Conservation (phyloP, 169 alveolate species). For the Plasmodium yoelii region DNA sequence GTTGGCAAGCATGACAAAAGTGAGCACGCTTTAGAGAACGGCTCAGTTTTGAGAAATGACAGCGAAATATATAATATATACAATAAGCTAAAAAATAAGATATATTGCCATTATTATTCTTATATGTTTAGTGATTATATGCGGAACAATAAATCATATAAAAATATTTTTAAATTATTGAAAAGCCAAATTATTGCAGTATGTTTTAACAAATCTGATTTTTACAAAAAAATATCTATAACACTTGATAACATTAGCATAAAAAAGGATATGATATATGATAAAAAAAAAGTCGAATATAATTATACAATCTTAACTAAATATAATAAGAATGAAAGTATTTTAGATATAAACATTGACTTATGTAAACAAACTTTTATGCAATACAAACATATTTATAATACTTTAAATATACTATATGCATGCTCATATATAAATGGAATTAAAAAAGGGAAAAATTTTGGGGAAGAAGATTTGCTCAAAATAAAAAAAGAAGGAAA, state of each 20-base stretch:
- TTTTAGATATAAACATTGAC: slow-evolving; percentile 14
- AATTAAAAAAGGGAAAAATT: neutral
- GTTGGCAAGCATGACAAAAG: no score
- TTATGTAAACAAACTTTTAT: slow-evolving; percentile 41
- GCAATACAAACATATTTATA: slow-evolving; percentile 59
- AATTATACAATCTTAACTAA: slow-evolving; percentile 46
- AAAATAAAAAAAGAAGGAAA: neutral
- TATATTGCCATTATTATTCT: slow-evolving; percentile 34
- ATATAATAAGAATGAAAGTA: slow-evolving; percentile 21
- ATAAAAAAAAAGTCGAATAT: slow-evolving; percentile 30
- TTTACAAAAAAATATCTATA: slow-evolving; percentile 21
- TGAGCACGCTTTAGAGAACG: no score
- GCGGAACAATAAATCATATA: slow-evolving; percentile 15
- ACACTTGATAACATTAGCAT: slow-evolving; percentile 36
- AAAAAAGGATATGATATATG: slow-evolving; percentile 14
- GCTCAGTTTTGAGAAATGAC: neutral
- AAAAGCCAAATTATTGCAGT: slow-evolving; percentile 10
- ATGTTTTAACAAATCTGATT: slow-evolving; percentile 33
- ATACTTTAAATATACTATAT: slow-evolving; percentile 35
- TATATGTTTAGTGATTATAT: slow-evolving; percentile 13
- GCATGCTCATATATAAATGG: slow-evolving; percentile 25
- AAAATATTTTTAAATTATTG: slow-evolving; percentile 17
- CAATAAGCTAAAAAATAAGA: slow-evolving; percentile 9
- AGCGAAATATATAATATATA: slow-evolving; percentile 1
- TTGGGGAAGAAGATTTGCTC: neutral